These are phyloP conservation scores for Camelina sativa DNA, from an alignment of 345 rosid genomes.

Conservation along the genomic window DNA sequence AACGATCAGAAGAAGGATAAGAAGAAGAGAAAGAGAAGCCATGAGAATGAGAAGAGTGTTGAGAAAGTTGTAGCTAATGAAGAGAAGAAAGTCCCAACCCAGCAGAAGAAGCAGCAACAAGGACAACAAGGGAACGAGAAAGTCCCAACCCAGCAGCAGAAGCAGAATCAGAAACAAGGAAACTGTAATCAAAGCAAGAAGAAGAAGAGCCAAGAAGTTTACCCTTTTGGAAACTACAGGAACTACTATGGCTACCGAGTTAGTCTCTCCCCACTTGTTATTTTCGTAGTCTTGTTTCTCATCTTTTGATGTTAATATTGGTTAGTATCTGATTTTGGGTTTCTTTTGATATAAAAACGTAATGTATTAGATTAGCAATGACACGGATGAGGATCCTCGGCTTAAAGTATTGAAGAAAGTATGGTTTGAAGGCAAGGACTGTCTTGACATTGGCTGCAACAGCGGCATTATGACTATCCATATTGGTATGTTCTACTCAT, in stretches of 20 bases:
- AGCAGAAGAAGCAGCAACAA: neutral
- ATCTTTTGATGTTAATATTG: neutral
- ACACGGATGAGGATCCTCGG: constrained; percentile 80
- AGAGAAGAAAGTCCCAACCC: constrained; percentile 14
- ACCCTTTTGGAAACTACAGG: constrained; percentile 81
- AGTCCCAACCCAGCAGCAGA: neutral
- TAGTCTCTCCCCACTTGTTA: neutral
- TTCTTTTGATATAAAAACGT: neutral
- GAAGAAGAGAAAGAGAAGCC: constrained; percentile 28
- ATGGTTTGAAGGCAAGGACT: constrained; percentile 80
- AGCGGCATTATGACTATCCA: constrained; percentile 79
- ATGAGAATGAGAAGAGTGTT: neutral
- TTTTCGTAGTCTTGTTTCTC: neutral
- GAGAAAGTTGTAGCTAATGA: constrained; percentile 19
- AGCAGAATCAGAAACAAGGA: constrained; percentile 28
- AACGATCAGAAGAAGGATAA: constrained; percentile 16
- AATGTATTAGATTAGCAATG: constrained; percentile 63
- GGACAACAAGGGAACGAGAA: constrained; percentile 34
- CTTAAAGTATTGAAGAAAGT: constrained; percentile 72
- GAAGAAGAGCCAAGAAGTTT: constrained; percentile 58
- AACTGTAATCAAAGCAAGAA: constrained; percentile 42
- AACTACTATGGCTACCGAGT: constrained; percentile 95
- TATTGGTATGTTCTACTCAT: constrained; percentile 52
- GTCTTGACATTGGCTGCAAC: constrained; percentile 95
- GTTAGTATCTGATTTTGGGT: neutral